Percentiles rank a stretch among this genome's conserved stretches.
Evolutionary conservation across 2,329 filamentous ascomycete genomes (phyloP).

Genomic region (Ophiostoma australiae): DNA sequence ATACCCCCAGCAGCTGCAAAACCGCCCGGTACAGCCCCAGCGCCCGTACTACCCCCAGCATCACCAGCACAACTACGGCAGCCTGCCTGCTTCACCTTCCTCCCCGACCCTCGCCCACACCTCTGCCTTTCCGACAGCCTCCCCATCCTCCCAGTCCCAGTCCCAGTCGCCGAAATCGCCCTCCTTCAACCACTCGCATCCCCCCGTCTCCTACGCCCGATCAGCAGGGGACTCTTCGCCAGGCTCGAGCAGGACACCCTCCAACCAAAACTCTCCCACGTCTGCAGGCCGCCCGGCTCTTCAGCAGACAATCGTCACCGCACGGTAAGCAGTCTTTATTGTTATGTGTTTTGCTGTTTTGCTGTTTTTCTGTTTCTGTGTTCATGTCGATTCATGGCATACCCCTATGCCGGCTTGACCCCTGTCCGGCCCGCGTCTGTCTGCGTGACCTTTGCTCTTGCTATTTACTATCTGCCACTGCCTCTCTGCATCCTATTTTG

Average conservation of each 20-base stretch:
- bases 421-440: constrained; percentile 21
- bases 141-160: not conserved
- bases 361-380: not conserved
- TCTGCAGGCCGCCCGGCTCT: constrained; percentile 24
- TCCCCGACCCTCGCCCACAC: constrained; percentile 26
- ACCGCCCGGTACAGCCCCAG: constrained; percentile 5
- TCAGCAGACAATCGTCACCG: constrained; percentile 23
- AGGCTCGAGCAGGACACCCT: not conserved
- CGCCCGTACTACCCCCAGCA: constrained; percentile 17
- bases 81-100: constrained; percentile 26
- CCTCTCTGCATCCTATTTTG: constrained; percentile 13
- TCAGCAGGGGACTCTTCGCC: constrained; percentile 8
- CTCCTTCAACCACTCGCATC: constrained; percentile 15
- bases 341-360: not conserved
- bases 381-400: not conserved
- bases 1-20: constrained; percentile 8
- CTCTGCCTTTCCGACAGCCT: constrained; percentile 13
- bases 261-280: constrained; percentile 15
- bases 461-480: not conserved
- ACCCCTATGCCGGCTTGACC: constrained; percentile 15
- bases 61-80: constrained; percentile 19
- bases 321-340: constrained; percentile 28
- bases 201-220: constrained; percentile 20
- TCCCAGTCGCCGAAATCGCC: constrained; percentile 12
- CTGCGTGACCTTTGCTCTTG: not conserved